Evolutionary conservation across 2,329 filamentous ascomycete genomes (phyloP).

Genomic region (Aspergillus uvarum): DNA sequence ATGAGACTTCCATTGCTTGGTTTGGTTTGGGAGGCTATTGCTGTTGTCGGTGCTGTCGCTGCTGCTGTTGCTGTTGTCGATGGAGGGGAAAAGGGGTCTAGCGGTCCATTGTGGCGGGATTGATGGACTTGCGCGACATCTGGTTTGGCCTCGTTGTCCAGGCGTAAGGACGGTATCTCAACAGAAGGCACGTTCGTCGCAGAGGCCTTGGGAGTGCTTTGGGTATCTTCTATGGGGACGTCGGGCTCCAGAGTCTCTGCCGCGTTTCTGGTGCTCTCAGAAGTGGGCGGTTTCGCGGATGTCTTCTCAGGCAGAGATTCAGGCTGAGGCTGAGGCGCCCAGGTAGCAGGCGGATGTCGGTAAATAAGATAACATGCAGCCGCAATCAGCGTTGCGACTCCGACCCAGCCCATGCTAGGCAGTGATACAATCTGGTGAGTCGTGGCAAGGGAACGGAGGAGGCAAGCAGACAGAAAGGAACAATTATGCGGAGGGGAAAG

Average conservation of each 20-base stretch:
- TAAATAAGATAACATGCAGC: constrained; percentile 44
- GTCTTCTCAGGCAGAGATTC: constrained; percentile 18
- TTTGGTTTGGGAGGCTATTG: neutral
- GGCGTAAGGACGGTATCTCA: constrained; percentile 34
- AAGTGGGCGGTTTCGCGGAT: constrained; percentile 12
- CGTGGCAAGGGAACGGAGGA: neutral
- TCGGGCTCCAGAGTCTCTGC: constrained; percentile 12
- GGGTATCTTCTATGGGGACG: constrained; percentile 22
- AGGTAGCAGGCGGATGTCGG: constrained; percentile 38
- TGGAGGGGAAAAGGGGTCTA: constrained; percentile 8
- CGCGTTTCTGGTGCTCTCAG: constrained; percentile 11
- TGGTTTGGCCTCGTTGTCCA: constrained; percentile 22
- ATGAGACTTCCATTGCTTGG: constrained; percentile 9
- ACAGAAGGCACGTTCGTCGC: constrained; percentile 25
- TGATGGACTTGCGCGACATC: constrained; percentile 7
- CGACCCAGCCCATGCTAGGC: constrained; percentile 44
- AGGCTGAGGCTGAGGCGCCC: constrained; percentile 28
- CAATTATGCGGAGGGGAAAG: neutral
- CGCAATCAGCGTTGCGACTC: constrained; percentile 39
- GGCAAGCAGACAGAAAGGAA: constrained; percentile 1
- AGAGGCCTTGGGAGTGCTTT: constrained; percentile 40
- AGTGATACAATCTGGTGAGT: neutral
- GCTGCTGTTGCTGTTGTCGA: neutral
- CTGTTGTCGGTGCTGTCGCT: neutral
- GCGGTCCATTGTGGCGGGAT: constrained; percentile 14